Evolutionary conservation across 2,329 filamentous ascomycete species (phyloP), one percentile per base, ranked within the genome.

Genomic region (Stagonosporopsis tanaceti): DNA sequence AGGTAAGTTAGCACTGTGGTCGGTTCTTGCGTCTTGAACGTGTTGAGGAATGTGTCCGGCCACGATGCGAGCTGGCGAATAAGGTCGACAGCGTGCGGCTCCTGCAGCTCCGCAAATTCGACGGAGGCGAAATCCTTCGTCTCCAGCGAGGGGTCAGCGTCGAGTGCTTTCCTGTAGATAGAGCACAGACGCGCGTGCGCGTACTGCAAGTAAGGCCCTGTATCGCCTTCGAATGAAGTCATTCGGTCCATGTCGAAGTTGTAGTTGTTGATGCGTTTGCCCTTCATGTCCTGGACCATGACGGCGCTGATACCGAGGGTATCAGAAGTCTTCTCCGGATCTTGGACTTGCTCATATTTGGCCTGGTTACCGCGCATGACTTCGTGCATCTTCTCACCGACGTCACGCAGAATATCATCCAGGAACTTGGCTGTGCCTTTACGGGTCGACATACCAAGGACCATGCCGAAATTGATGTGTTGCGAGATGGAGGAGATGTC

Each of bases 211-310:
- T 93, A 93, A 12, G 91, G 90, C 7, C 92, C 92, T 2, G 91
- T 95, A 75, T 94, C 91, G 39, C 91, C 91, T 78, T 95, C 91
- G 64, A 93, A 93, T 3, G 89, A 91, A 7, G 87, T 90, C 89
- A 95, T 93, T 64, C 86, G 84, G 57, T 92, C 87, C 82, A 93
- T 88, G 79, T 93, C 89, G 78, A 94, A 93, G 55, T 84, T 81
- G 76, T 90, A 88, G 68, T 85, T 84, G 77, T 88, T 87, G 72
- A 87, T 81, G 62, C 91, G 87, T 86, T 97, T 98, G 76, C 94
- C 95, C 64, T 87, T 90, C 92, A 98, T 97, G 73, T 98, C 95
- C 78, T 98, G 94, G 20, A 97, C 92, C 93, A 98, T 98, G 73
- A 98, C 94, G 72, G 91, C 90, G 63, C 90, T 93, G 74, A 98